A percentile compares a stretch with the other conserved stretches of the same genome.
These are phyloP conservation scores for Eutypella sp. DNA, from an alignment of 2,329 filamentous ascomycete genomes.

Conservation along the genomic window DNA sequence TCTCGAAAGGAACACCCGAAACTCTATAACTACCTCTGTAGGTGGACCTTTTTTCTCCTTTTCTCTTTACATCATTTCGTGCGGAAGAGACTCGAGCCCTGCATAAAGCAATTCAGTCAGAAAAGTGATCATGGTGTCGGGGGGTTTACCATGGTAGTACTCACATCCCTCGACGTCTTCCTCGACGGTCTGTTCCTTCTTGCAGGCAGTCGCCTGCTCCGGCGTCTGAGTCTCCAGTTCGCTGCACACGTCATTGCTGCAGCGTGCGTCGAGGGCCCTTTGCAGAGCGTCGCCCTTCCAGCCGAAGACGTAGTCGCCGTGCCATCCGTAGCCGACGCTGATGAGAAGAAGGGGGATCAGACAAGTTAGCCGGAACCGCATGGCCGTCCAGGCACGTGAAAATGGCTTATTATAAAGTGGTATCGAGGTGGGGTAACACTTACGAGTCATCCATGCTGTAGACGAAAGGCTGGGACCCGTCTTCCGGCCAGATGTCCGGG, in stretches of 20 bases:
- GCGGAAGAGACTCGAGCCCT: not conserved
- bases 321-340: constrained; percentile 26
- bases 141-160: not conserved
- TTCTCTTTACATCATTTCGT: not conserved
- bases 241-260: constrained; percentile 22
- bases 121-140: not conserved
- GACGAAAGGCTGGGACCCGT: constrained; percentile 21
- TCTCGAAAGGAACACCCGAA: not conserved
- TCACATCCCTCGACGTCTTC: constrained; percentile 18
- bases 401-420: not conserved
- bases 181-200: constrained; percentile 16
- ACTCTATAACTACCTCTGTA: no score
- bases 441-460: constrained; percentile 17
- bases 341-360: not conserved
- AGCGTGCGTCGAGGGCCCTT: constrained; percentile 22
- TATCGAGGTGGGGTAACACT: not conserved
- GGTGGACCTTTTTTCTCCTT: not conserved
- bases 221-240: constrained; percentile 17
- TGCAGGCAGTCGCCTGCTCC: constrained; percentile 18
- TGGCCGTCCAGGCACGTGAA: not conserved
- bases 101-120: not conserved
- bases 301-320: constrained; percentile 31
- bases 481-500: constrained; percentile 23
- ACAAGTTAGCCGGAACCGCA: not conserved
- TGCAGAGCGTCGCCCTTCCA: constrained; percentile 31